Conservation (phyloP, 495 filamentous ascomycete genomes). For the Talaromyces stipitatus region DNA sequence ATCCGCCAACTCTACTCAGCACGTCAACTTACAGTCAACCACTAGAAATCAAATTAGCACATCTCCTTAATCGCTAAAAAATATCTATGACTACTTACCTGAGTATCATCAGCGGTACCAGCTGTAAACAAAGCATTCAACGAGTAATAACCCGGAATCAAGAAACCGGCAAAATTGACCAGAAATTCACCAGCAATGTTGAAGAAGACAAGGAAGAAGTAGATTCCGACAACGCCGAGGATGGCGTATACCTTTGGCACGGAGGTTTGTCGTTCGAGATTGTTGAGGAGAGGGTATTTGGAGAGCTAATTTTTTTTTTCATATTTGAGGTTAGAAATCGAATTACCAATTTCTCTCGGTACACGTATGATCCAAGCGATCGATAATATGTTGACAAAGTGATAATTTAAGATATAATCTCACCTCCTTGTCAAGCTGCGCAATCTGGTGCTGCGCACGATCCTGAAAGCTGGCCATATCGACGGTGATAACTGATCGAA, state of each 20-base stretch:
- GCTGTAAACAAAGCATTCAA: conserved; percentile 80
- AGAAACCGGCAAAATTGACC: conserved; percentile 92
- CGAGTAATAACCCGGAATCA: conserved; percentile 93
- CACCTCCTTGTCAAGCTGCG: conserved; percentile 97
- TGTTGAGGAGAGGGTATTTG: conserved; percentile 90
- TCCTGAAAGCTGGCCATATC: conserved; percentile 77
- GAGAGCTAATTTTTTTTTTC: conserved; percentile 79
- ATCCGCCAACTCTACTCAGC: too few relatives aligned
- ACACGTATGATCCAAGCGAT: not conserved
- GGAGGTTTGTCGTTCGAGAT: conserved; percentile 91
- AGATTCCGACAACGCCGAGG: conserved; percentile 74
- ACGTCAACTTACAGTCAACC: conserved; percentile 58
- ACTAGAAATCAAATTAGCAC: conserved; percentile 14
- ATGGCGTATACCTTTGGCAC: conserved; percentile 95
- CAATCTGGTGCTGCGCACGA: conserved; percentile 77
- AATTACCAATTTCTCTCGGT: too few relatives aligned
- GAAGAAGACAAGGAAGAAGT: conserved; percentile 98
- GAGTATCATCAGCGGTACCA: conserved; percentile 81
- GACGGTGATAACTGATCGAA: not conserved
- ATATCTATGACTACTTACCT: conserved; percentile 45
- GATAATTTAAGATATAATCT: conserved; percentile 22
- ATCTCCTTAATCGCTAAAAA: not conserved
- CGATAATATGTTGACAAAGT: not conserved
- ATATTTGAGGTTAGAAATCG: not conserved
- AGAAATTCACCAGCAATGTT: conserved; percentile 97